These are phyloP conservation scores for Amorphotheca resinae DNA, from an alignment of 495 filamentous ascomycete genomes.

Conservation along the genomic window DNA sequence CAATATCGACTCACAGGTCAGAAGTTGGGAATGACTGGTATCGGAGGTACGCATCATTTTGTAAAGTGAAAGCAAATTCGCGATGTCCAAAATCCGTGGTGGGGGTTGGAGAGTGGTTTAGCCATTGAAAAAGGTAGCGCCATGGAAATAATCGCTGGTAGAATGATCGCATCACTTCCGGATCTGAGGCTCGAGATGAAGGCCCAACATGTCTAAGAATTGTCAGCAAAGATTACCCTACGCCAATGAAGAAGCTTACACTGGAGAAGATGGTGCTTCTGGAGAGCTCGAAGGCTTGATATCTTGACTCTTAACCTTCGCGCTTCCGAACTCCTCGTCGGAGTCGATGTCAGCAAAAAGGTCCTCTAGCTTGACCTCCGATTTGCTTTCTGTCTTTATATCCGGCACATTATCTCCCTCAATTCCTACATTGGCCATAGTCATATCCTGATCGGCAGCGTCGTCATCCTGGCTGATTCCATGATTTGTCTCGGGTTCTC, in stretches of 20 bases:
- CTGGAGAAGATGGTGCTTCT: slow-evolving; percentile 25
- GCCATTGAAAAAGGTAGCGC: slow-evolving; percentile 91
- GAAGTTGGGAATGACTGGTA: slow-evolving; percentile 82
- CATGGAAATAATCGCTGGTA: slow-evolving; percentile 96
- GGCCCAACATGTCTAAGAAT: slow-evolving; percentile 13
- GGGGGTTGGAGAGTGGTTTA: slow-evolving; percentile 83
- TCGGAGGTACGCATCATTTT: slow-evolving; percentile 78
- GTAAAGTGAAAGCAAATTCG: slow-evolving; percentile 88
- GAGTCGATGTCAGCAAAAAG: slow-evolving; percentile 69
- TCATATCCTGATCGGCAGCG: slow-evolving; percentile 18
- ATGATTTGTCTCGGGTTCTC: not conserved
- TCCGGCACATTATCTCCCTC: slow-evolving; percentile 12
- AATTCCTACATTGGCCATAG: slow-evolving; percentile 24
- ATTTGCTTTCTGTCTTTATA: slow-evolving; percentile 20
- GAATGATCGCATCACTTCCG: slow-evolving; percentile 76
- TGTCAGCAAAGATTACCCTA: slow-evolving; percentile 1
- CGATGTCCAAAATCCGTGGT: slow-evolving; percentile 81
- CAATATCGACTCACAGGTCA: slow-evolving; percentile 51
- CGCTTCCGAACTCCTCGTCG: slow-evolving; percentile 62
- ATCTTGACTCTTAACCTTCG: slow-evolving; percentile 33
- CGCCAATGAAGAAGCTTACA: slow-evolving; percentile 24
- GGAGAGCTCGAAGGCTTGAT: slow-evolving; percentile 33
- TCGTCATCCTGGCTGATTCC: slow-evolving; percentile 10
- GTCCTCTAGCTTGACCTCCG: slow-evolving; percentile 57
- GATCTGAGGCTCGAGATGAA: slow-evolving; percentile 41